These are phyloP conservation scores for Cladosporium phlei DNA, from an alignment of 2,329 filamentous ascomycete species.

Conservation along the genomic window DNA sequence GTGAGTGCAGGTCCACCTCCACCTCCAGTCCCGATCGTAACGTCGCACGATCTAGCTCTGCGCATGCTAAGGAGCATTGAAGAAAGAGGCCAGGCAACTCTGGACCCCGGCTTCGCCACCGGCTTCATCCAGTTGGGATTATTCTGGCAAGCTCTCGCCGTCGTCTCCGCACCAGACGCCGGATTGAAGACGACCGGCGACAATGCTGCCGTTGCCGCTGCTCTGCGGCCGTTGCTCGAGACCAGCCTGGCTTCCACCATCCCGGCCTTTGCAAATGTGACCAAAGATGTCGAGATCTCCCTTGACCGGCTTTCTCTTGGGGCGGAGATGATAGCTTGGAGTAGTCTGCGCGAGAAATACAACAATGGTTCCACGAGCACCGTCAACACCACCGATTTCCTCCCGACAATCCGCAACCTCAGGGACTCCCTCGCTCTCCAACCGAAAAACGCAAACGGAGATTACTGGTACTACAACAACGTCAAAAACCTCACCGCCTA, in stretches of 20 bases:
- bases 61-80: constrained; percentile 31
- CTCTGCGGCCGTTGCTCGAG: constrained; percentile 17
- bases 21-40: too few relatives aligned
- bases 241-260: constrained; percentile 22
- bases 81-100: constrained; percentile 30
- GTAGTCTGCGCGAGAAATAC: too few relatives aligned
- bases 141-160: constrained; percentile 31
- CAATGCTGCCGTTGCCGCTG: too few relatives aligned
- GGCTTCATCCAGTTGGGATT: constrained; percentile 30
- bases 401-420: constrained; percentile 21
- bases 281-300: constrained; percentile 20
- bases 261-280: constrained; percentile 19
- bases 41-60: constrained; percentile 16
- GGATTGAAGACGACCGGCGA: constrained; percentile 10
- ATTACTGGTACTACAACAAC: constrained; percentile 34
- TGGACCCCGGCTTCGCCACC: constrained; percentile 17
- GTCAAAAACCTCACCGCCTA: constrained; percentile 32
- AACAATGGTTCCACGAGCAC: constrained; percentile 15
- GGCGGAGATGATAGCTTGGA: constrained; percentile 20
- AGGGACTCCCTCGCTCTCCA: constrained; percentile 28
- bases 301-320: constrained; percentile 33
- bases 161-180: constrained; percentile 19
- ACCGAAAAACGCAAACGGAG: constrained; percentile 26
- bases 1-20: too few relatives aligned
- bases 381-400: constrained; percentile 18